These are phyloP conservation scores for Arachis hypogaea DNA, from an alignment of 306 rosid genomes.

Conservation along the genomic window DNA sequence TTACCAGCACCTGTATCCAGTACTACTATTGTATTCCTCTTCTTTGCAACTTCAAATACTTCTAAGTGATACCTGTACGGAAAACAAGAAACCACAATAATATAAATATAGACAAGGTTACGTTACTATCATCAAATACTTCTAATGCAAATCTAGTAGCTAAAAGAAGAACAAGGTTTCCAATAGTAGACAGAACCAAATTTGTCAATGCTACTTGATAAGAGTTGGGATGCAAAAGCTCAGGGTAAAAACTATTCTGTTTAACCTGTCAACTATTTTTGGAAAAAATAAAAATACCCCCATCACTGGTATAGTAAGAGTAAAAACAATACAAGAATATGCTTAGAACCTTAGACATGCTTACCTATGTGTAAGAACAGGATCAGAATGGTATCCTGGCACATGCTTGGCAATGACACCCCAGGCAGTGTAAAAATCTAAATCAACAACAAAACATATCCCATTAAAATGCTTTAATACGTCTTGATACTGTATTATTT, in stretches of 20 bases:
- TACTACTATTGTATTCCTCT: constrained; percentile 76
- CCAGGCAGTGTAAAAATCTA: constrained; percentile 99
- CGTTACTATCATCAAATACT: not conserved
- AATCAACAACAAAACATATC: constrained; percentile 29
- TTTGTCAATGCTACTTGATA: too few relatives aligned
- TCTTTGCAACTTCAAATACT: constrained; percentile 67
- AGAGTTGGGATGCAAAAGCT: too few relatives aligned
- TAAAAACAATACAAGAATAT: constrained; percentile 31
- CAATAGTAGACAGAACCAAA: too few relatives aligned
- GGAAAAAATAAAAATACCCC: constrained; percentile 8
- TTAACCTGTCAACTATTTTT: constrained; percentile 13
- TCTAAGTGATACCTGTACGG: constrained; percentile 63
- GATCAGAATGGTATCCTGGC: not conserved
- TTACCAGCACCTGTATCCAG: constrained; percentile 86
- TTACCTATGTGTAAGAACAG: constrained; percentile 49
- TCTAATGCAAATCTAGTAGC: too few relatives aligned
- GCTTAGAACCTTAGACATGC: constrained; percentile 35
- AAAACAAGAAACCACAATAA: constrained; percentile 21
- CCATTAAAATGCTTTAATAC: not conserved
- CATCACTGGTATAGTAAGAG: constrained; percentile 35
- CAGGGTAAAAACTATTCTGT: not conserved
- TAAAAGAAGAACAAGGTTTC: too few relatives aligned
- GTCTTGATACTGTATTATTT: too few relatives aligned
- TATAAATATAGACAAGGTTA: not conserved
- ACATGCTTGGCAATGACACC: constrained; percentile 72